Evolutionary conservation across 2,329 filamentous ascomycete genomes (phyloP), one percentile per base, ranked within the genome.

Genomic region (Fusarium circinatum): DNA sequence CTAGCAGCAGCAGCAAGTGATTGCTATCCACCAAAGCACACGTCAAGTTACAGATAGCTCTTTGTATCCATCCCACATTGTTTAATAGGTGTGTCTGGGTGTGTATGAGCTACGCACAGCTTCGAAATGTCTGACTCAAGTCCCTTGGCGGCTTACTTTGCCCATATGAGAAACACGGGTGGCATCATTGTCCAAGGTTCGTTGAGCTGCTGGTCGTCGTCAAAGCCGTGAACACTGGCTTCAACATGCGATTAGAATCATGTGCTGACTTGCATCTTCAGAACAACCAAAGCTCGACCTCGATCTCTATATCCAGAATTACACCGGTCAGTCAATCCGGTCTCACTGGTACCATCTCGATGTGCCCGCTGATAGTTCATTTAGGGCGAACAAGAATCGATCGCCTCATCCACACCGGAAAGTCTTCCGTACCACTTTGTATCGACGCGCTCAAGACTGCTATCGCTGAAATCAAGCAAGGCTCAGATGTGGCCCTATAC

Each of bases 261-360:
- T 26, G 24, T 69, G 38, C 70, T 78, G 54, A 78, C 48, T 41
- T 32, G 24, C 49, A 22, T 41, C 41, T 47, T 22, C 59, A 96
- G 94, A 94, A 54, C 83, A 89, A 12, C 95, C 96, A 15, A 98
- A 96, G 80, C 92, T 98, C 76, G 96, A 98, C 78, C 89, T 99
- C 47, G 94, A 98, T 70, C 90, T 93, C 42, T 98, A 98, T 82
- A 93, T 98, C 56, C 88, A 92, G 75, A 97, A 98, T 80, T 99
- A 98, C 83, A 88, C 86, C 80, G 94, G 95, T 95, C 84, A 51
- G 85, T 57, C 30, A 30, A 44, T 4, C 22, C 75, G 11, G 52
- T 39, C 17, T 36, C 51, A 26, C 56, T 28, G 18, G 36, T 54
- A 17, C 22, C 10, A n/a, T 38, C n/a, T 44, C 30, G 38, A 36